Conservation (phyloP, 768 basidiomycete species). For the Naematelia encephala region DNA sequence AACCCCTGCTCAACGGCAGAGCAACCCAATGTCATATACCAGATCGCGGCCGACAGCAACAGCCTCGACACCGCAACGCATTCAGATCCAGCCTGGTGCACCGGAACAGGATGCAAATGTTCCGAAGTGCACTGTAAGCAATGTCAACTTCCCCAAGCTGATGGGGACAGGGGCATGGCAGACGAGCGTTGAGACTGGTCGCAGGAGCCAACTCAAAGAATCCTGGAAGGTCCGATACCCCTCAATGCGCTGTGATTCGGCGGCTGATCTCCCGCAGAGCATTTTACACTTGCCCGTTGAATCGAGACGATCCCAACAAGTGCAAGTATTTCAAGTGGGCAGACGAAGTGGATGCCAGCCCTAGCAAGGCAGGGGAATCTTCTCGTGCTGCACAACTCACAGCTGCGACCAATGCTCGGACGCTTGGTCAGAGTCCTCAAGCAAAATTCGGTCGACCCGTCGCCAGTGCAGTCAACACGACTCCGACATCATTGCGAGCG, state of each 20-base stretch:
- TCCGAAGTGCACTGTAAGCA: constrained; percentile 22
- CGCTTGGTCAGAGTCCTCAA: constrained; percentile 24
- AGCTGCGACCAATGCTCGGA: constrained; percentile 9
- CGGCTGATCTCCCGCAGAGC: constrained; percentile 10
- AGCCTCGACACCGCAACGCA: neutral
- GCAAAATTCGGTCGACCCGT: constrained; percentile 12
- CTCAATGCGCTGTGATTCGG: neutral
- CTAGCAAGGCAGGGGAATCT: constrained; percentile 1
- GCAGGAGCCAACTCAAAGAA: constrained; percentile 41
- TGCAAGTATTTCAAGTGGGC: constrained; percentile 47
- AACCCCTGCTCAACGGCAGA: no score
- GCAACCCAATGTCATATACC: neutral
- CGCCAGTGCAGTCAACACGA: neutral
- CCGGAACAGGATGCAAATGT: neutral
- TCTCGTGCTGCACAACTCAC: constrained; percentile 12
- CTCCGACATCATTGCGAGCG: neutral
- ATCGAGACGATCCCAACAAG: constrained; percentile 29
- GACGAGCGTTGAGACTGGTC: constrained; percentile 16
- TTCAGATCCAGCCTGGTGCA: neutral
- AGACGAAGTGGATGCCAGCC: constrained; percentile 23
- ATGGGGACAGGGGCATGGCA: constrained; percentile 27
- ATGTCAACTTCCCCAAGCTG: neutral
- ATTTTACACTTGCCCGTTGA: constrained; percentile 35
- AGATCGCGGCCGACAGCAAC: neutral
- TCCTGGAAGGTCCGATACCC: constrained; percentile 32